Conservation (phyloP, 192 early-diverging fungal genomes). For the Backusella australiensis region DNA sequence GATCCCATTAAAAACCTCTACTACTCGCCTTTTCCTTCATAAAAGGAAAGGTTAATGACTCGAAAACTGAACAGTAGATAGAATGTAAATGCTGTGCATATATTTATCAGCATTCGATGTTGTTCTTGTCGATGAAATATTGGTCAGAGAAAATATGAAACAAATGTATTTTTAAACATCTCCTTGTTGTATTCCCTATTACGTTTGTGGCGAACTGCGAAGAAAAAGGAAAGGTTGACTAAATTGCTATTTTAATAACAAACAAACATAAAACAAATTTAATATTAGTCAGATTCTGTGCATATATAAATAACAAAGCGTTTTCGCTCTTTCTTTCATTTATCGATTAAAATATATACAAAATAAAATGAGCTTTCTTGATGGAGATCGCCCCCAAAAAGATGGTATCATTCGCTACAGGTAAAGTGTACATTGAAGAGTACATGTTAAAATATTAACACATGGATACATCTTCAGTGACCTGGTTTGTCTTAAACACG, state of each 20-base stretch:
- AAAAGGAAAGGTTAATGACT: not conserved
- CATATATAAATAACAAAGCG: not conserved
- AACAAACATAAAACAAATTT: not conserved
- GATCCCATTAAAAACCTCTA: not conserved
- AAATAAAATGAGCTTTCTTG: not conserved
- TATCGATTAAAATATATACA: not conserved
- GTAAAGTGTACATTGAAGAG: not conserved
- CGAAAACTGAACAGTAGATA: not conserved
- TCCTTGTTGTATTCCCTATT: not conserved
- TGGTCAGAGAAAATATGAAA: not conserved
- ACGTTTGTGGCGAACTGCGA: not conserved
- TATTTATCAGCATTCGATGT: not conserved
- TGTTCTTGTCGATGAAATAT: not conserved
- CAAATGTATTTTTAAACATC: not conserved
- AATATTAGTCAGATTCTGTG: not conserved
- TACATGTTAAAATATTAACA: not conserved
- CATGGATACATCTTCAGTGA: constrained; percentile 2
- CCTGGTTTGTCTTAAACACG: constrained; percentile 53
- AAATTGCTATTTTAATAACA: not conserved
- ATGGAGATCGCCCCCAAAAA: not conserved
- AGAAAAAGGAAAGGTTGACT: not conserved
- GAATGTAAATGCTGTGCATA: not conserved
- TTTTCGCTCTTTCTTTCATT: not conserved
- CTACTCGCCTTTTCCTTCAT: not conserved
- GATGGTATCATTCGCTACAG: constrained; percentile 11